Evolutionary conservation across 2,329 filamentous ascomycete genomes (phyloP), one percentile per base, ranked within the genome.

Genomic region (Tetracladium maxilliforme): DNA sequence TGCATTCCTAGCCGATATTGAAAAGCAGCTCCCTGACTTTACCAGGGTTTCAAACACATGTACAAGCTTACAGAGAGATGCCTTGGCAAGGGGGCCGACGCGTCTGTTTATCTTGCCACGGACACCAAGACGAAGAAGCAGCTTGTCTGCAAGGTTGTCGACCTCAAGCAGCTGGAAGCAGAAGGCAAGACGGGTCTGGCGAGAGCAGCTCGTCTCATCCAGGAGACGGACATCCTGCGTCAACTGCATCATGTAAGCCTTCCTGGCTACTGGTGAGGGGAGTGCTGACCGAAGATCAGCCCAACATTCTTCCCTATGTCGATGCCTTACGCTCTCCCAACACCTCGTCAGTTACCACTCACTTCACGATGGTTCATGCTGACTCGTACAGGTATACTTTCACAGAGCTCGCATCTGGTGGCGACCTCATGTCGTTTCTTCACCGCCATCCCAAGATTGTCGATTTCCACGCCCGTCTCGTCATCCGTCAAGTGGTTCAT

Each of bases 91-190:
- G 71, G 71, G 6, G 55, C 51, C 3, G 57, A 58, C 38, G 65
- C 64, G 7, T 48, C 48, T 21, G 64, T 77, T 4, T 57, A 64
- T 28, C 49, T 73, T 7, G 67, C 62, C 5, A 41, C 60, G 4
- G 58, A 78, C 10, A 42, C 51, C 14, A 44, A 43, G 6, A 65
- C 61, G 1, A 54, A 58, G 19, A 58, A 56, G 28, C 77, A 82
- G 37, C 34, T 80, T 12, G 74, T 73, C 8, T 83, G 77, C 52
- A 82, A 83, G 38, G 47, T 80, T 7, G 52, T 79, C 25, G 52
- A 65, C 26, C 38, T 76, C 3, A 18, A 6, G 19, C n/a, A 13
- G 12, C 15, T 5, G 14, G 25, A 14, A 12, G 10, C 16, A 13
- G 14, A 14, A 22, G 20, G 13, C 19, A 10, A 24, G 16, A 11